Base-by-base conservation (phyloP, 2,329 filamentous ascomycete genomes). In the Beauveria asiatica region DNA sequence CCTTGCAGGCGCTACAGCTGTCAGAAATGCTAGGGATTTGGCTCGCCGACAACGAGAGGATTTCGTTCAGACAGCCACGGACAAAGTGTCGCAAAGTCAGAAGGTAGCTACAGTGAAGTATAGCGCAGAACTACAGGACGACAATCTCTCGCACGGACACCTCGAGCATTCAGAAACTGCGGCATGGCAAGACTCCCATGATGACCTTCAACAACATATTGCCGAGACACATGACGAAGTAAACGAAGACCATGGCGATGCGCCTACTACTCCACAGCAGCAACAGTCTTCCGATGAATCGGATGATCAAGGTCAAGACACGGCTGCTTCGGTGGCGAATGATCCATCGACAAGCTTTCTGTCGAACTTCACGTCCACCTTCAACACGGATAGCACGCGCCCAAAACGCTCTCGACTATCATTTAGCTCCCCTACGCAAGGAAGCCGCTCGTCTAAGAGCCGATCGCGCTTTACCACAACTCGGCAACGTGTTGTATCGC, bases 1-100 rank as follows among this genome's bases (percentile, higher is more conserved):
- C 60, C 46, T 66, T 16, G 16, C 69, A 57, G 76, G 74, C 16
- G 70, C 67, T 11, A 68, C 67, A 3, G 73, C 72, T 52, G 75
- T 75, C 62, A 69, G 75, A 57, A 77, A 78, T 67, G 66, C 67
- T 1, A 67, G 45, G 23, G 75, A 77, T 60, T 65, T 72, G 64
- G 73, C 76, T 3, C 67, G 70, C 61, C 62, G 66, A 27, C 64
- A 76, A 57, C 72, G 76, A 16, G 69, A 75, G 61, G 51, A 41
- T 16, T 70, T 75, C 46, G 72, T 76, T 25, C 57, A 62, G 27
- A 63, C 60, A 7, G 70, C 69, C 37, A 74, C 75, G 52, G 58
- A 59, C 17, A 64, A 55, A 59, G 62, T 53, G 17, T 33, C 23
- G 17, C 2, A 46, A n/a, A 27, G 37, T 2, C 1, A 11, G 17